These are phyloP conservation scores for Candida khao-thaluensis DNA, from an alignment of 805 yeast species.

Conservation along the genomic window DNA sequence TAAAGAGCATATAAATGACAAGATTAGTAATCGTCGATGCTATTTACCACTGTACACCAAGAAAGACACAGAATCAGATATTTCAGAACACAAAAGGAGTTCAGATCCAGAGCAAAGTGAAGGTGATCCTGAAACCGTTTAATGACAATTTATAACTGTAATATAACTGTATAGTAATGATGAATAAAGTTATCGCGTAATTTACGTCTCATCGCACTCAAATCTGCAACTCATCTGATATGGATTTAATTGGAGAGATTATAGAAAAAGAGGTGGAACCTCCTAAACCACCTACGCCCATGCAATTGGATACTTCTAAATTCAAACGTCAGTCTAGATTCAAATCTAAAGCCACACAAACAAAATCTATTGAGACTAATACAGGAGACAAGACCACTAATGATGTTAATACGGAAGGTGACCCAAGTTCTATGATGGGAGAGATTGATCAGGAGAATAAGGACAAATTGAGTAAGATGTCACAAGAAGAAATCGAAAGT, in stretches of 20 bases:
- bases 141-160: not conserved
- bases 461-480: constrained; percentile 58
- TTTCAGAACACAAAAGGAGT: not conserved
- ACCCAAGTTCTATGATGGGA: constrained; percentile 50
- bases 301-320: constrained; percentile 31
- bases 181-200: no score
- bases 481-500: constrained; percentile 57
- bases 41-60: constrained; percentile 18
- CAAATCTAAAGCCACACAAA: not conserved
- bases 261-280: constrained; percentile 55
- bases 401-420: not conserved
- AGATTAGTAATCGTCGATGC: constrained; percentile 17
- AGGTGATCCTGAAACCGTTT: not conserved
- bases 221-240: constrained; percentile 20
- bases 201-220: not conserved
- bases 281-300: constrained; percentile 32
- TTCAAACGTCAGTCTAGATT: constrained; percentile 22
- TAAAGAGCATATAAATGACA: constrained; percentile 12
- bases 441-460: constrained; percentile 76
- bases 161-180: no score
- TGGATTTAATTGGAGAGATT: constrained; percentile 74
- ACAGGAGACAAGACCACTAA: not conserved
- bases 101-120: not conserved
- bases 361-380: constrained; percentile 11
- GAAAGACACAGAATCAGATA: not conserved